Conservation (phyloP, 176 grass and related monocot species). For the Alopecurus myosuroides region DNA sequence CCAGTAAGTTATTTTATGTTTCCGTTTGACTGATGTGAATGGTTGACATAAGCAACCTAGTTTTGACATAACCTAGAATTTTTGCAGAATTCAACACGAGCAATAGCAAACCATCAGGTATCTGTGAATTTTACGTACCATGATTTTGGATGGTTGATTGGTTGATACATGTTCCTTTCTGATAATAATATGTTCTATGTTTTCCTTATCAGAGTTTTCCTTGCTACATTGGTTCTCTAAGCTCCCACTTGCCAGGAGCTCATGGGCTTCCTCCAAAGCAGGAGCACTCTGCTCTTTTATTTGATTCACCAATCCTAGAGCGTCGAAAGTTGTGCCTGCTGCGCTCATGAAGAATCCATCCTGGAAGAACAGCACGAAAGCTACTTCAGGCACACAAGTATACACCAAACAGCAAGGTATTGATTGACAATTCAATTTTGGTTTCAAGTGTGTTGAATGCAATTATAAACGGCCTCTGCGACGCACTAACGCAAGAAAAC, state of each 20-base stretch:
- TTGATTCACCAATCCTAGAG: constrained; percentile 69
- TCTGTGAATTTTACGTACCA: constrained; percentile 30
- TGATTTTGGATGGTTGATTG: constrained; percentile 36
- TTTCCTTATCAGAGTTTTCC: constrained; percentile 33
- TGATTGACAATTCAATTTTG: neutral
- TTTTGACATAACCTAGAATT: neutral
- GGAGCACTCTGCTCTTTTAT: constrained; percentile 65
- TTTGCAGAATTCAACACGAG: neutral
- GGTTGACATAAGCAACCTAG: neutral
- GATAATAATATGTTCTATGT: constrained; percentile 26
- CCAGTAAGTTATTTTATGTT: neutral
- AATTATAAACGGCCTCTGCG: neutral
- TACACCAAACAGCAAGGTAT: neutral
- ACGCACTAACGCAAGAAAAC: neutral
- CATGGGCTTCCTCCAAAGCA: constrained; percentile 59
- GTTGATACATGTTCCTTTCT: constrained; percentile 34
- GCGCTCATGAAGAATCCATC: constrained; percentile 74
- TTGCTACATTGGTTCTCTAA: neutral
- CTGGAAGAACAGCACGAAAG: constrained; percentile 25
- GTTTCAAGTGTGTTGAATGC: neutral
- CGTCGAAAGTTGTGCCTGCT: constrained; percentile 53
- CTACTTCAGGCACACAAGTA: neutral
- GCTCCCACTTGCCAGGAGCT: constrained; percentile 50
- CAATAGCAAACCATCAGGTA: neutral
- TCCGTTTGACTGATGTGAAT: neutral